A percentile compares a stretch with the other conserved stretches of the same genome.
Conservation (phyloP, 345 rosid genomes). For the Erucastrum elatum region DNA sequence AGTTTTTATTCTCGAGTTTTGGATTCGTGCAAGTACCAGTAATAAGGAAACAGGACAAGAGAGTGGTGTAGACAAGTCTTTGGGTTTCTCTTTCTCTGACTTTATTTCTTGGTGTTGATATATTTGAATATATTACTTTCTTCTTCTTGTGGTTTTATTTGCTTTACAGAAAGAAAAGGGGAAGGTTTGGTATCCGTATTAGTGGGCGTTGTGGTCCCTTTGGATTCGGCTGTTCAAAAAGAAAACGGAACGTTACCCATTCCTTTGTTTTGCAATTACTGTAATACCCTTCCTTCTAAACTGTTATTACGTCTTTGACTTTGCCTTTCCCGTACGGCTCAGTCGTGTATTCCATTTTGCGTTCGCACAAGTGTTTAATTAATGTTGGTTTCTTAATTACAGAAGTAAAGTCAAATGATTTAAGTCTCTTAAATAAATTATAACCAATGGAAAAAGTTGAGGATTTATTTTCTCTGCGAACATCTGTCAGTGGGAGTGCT, state of each 20-base stretch:
- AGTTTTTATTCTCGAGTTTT: constrained; percentile 17
- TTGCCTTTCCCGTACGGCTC: constrained; percentile 27
- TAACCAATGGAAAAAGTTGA: constrained; percentile 1
- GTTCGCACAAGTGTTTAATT: background rate
- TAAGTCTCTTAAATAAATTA: background rate
- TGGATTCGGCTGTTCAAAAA: constrained; percentile 26
- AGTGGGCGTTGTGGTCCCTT: constrained; percentile 28
- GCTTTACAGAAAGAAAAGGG: constrained; percentile 32
- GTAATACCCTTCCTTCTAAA: background rate
- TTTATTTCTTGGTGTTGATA: background rate
- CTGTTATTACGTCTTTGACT: constrained; percentile 28
- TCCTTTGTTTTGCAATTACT: background rate
- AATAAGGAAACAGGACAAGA: constrained; percentile 8
- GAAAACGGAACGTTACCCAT: constrained; percentile 21
- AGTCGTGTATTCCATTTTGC: constrained; percentile 22
- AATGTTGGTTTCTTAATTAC: background rate
- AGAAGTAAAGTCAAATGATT: constrained; percentile 18
- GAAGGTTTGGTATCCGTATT: constrained; percentile 28
- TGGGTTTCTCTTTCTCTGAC: background rate
- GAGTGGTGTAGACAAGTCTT: constrained; percentile 33
- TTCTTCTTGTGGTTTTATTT: constrained; percentile 8
- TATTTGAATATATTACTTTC: constrained; percentile 7
- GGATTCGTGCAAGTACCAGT: constrained; percentile 17
- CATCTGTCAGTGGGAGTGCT: constrained; percentile 27
- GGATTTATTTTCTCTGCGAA: background rate